These are phyloP conservation scores for Xanthoconium stramineum DNA, from an alignment of 768 basidiomycete species.

Conservation along the genomic window DNA sequence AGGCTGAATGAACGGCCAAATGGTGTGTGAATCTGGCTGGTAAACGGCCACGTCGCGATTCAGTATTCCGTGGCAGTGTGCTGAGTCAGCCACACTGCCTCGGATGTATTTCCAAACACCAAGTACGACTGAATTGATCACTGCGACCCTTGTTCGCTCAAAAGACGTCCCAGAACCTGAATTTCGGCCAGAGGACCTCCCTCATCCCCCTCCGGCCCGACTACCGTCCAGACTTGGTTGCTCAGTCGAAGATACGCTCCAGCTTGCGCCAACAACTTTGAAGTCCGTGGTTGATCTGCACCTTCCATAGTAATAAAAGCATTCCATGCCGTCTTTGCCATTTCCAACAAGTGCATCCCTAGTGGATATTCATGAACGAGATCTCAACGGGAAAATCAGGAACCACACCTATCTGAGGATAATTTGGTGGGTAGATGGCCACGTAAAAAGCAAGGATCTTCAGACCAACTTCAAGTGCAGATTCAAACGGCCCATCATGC, in stretches of 20 bases:
- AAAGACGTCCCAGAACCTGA: slow-evolving; percentile 39
- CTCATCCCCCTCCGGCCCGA: slow-evolving; percentile 63
- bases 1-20: neutral
- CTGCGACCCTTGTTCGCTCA: slow-evolving; percentile 22
- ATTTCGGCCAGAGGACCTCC: slow-evolving; percentile 59
- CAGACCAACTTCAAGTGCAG: slow-evolving; percentile 52
- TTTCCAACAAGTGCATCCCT: slow-evolving; percentile 76
- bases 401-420: slow-evolving; percentile 74
- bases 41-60: slow-evolving; percentile 10
- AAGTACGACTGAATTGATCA: neutral
- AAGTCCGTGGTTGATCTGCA: slow-evolving; percentile 11
- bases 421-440: slow-evolving; percentile 69
- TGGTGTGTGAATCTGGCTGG: no score
- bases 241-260: slow-evolving; percentile 41
- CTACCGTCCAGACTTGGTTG: slow-evolving; percentile 39
- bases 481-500: slow-evolving; percentile 57
- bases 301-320: slow-evolving; percentile 37
- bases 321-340: slow-evolving; percentile 81
- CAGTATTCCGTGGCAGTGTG: neutral
- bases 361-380: neutral
- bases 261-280: slow-evolving; percentile 28
- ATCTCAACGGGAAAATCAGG: neutral
- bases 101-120: neutral
- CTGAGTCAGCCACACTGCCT: slow-evolving; percentile 16
- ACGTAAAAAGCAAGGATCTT: slow-evolving; percentile 64